Evolutionary conservation across 306 rosid genomes (phyloP), one percentile per base, ranked within the genome.

Genomic region (Quercus engelmannii): DNA sequence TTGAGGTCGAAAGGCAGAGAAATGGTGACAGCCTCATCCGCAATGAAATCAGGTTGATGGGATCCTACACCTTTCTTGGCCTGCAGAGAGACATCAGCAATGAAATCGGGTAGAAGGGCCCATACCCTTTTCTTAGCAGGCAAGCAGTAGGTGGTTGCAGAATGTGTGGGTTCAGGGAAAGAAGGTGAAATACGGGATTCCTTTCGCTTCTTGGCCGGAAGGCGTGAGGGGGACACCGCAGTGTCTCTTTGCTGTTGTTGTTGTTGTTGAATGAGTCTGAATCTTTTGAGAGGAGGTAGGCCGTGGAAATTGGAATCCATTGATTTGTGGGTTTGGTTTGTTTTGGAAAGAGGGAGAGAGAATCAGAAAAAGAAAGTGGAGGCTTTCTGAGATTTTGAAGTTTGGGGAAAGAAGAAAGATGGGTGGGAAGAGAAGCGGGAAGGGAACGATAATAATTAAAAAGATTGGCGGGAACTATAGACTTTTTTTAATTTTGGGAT

Each of bases 81-180:
- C 5, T 97, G 97, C 71, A 92, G 70, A 17, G 81, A 86, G 67
- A 38, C 46, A 38, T 71, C 64, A 7, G 78, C 35, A 28, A 62
- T 4, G 4, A 73, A 56, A 79, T 83, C 80, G 1, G 91, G 88
- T 4, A 70, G 91, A 70, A 87, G 63, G 0, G 96, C 94, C 86
- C 89, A 87, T 0, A 95, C 91, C 62, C 99, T 69, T 80, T 95
- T 95, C 80, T 92, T 95, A 6, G 99, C 87, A 5, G 98, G 97
- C 71, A 92, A 73, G 18, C 81, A 86, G 67, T 73, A 85, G 3
- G 86, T 10, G 57, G 84, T 49, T 55, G 85, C 51, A 2, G 70
- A 51, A 17, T 73, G 76, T 9, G 58, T 13, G 33, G 80, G 59
- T 73, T 28, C 55, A 19, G 73, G 68, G 43, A 74, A 74, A 54